phyloP scores from a whole-genome alignment of 2,329 filamentous ascomycete genomes.

The Lachnellula hyalina region DNA sequence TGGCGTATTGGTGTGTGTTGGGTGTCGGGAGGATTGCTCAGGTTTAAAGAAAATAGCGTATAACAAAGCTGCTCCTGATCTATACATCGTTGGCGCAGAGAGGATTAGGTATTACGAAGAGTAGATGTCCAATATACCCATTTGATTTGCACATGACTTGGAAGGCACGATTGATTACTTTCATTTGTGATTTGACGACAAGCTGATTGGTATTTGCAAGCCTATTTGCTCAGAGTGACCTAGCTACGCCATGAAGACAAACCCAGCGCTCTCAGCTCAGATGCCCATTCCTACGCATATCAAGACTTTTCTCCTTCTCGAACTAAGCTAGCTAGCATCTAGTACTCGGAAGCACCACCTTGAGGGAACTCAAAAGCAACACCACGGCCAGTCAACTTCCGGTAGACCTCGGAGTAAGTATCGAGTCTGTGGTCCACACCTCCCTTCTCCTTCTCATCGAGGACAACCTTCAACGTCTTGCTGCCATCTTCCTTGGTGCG shows the following conservation, averaged over 20 bases:
- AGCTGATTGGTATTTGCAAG: slow-evolving; percentile 22
- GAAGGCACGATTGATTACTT: neutral
- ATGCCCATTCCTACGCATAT: slow-evolving; percentile 28
- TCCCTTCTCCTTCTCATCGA: slow-evolving; percentile 99
- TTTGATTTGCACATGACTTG: slow-evolving; percentile 20
- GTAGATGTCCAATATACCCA: slow-evolving; percentile 25
- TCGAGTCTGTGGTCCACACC: slow-evolving; percentile 99
- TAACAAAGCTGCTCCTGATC: neutral
- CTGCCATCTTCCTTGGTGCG: slow-evolving; percentile 98
- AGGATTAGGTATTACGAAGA: neutral
- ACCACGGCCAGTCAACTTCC: slow-evolving; percentile 90
- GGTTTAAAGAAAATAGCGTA: slow-evolving; percentile 28
- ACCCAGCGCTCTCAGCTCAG: slow-evolving; percentile 5
- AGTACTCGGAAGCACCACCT: slow-evolving; percentile 72
- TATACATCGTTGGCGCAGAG: neutral
- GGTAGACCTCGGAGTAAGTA: slow-evolving; percentile 99
- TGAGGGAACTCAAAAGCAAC: slow-evolving; percentile 99
- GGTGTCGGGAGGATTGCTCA: slow-evolving; percentile 75
- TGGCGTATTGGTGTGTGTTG: slow-evolving; percentile 94
- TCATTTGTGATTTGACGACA: slow-evolving; percentile 9
- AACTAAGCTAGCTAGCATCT: slow-evolving; percentile 39
- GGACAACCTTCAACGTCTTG: slow-evolving; percentile 98
- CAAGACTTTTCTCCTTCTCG: slow-evolving; percentile 17
- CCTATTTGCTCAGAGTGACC: slow-evolving; percentile 16
- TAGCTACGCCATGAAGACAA: slow-evolving; percentile 24